Percentiles rank a stretch among this genome's conserved stretches.
These are phyloP conservation scores for Candida manassasensis DNA, from an alignment of 805 yeast species.

Conservation along the genomic window DNA sequence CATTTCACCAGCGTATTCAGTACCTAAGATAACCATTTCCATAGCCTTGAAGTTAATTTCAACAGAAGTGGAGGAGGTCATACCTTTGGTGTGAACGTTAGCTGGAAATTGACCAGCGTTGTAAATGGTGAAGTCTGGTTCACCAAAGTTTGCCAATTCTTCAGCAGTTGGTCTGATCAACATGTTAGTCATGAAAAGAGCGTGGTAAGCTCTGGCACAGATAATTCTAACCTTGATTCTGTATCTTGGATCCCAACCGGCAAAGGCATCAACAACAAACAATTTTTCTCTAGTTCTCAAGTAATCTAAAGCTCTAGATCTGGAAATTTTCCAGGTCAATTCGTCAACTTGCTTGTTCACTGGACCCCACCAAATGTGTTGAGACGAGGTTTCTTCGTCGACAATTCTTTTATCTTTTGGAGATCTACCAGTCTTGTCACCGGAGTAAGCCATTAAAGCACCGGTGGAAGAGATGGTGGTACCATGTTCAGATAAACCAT, in stretches of 20 bases:
- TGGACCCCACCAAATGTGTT: constrained; percentile 98
- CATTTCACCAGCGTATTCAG: constrained; percentile 99
- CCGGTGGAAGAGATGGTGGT: constrained; percentile 91
- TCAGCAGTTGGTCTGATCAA: constrained; percentile 89
- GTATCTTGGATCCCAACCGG: constrained; percentile 99
- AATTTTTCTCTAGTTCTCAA: constrained; percentile 92
- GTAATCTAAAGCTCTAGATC: constrained; percentile 95
- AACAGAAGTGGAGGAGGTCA: constrained; percentile 94
- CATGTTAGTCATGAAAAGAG: constrained; percentile 97
- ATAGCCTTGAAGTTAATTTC: constrained; percentile 94
- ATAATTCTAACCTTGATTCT: constrained; percentile 92
- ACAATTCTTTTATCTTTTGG: constrained; percentile 98
- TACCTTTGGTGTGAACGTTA: constrained; percentile 90
- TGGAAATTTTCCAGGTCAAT: constrained; percentile 90
- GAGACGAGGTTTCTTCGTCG: constrained; percentile 80
- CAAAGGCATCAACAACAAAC: constrained; percentile 92
- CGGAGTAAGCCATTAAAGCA: constrained; percentile 93
- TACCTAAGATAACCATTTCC: constrained; percentile 99
- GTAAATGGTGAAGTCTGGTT: constrained; percentile 97
- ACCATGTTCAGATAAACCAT: constrained; percentile 83
- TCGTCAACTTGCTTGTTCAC: constrained; percentile 93
- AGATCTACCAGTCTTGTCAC: constrained; percentile 94
- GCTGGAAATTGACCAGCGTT: constrained; percentile 99
- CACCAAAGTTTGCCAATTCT: constrained; percentile 86
- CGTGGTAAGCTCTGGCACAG: constrained; percentile 98